phyloP scores from a whole-genome alignment of 192 early-diverging fungal genomes.

The Podila clonocystis region DNA sequence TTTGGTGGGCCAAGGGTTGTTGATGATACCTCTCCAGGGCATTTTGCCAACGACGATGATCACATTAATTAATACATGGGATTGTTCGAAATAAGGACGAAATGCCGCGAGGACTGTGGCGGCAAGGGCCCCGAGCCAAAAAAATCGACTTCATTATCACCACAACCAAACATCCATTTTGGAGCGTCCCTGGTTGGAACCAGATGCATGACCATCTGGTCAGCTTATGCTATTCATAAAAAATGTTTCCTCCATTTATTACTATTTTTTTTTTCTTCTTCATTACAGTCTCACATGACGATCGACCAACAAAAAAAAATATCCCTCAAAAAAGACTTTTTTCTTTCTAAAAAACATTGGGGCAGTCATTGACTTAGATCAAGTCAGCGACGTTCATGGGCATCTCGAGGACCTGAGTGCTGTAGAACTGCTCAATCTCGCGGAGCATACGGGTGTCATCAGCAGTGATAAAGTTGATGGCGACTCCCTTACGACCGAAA shows the following conservation, averaged over 20 bases:
- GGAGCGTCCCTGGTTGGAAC: too few species aligned
- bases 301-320: background rate
- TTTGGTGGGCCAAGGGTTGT: background rate
- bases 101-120: too few species aligned
- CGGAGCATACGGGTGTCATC: slow-evolving; percentile 94
- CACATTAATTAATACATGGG: too few species aligned
- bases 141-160: too few species aligned
- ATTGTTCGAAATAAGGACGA: too few species aligned
- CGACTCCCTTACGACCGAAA: slow-evolving; percentile 99
- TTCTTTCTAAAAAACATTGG: slow-evolving; percentile 8
- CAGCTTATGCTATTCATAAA: too few species aligned
- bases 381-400: slow-evolving; percentile 97
- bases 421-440: slow-evolving; percentile 92
- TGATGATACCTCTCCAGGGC: background rate
- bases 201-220: too few species aligned
- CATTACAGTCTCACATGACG: background rate
- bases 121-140: too few species aligned
- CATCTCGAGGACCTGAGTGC: slow-evolving; percentile 99
- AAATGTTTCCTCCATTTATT: slow-evolving; percentile 20
- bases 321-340: background rate
- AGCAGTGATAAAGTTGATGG: slow-evolving; percentile 98
- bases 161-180: too few species aligned
- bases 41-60: background rate
- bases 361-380: too few species aligned
- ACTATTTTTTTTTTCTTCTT: slow-evolving; percentile 37